Conservation (phyloP, 352 stramenopile species). For the Halophytophthora polymorphica region DNA sequence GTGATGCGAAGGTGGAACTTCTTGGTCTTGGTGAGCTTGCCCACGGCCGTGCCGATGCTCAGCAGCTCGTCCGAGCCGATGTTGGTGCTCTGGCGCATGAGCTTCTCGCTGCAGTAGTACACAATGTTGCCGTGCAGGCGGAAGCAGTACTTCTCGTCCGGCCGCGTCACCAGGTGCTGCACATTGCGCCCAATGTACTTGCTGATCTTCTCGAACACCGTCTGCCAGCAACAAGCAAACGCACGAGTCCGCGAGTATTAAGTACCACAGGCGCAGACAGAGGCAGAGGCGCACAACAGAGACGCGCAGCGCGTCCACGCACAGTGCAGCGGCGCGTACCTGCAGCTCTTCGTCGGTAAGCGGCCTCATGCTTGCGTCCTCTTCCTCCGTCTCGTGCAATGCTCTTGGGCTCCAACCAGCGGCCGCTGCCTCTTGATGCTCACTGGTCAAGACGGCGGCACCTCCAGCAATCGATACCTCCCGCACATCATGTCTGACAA, state of each 20-base stretch:
- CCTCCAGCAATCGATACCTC: conserved; percentile 12
- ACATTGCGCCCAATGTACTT: conserved; percentile 98
- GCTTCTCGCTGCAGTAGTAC: conserved; percentile 96
- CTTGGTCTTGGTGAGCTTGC: conserved; percentile 98
- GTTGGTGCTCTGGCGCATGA: conserved; percentile 96
- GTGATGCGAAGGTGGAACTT: conserved; percentile 99
- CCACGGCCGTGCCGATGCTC: conserved; percentile 96
- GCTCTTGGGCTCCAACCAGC: conserved; percentile 2
- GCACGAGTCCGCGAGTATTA: too few relatives aligned
- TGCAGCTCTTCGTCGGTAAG: conserved; percentile 98
- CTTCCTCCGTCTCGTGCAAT: conserved; percentile 8
- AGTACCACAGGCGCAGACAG: too few relatives aligned
- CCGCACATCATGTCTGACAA: conserved; percentile 17
- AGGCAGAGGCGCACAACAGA: background rate
- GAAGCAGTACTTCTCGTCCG: conserved; percentile 97
- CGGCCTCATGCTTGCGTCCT: conserved; percentile 86
- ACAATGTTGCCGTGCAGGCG: conserved; percentile 96
- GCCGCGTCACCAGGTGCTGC: conserved; percentile 95
- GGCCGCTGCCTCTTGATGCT: conserved; percentile 10
- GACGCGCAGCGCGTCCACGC: background rate
- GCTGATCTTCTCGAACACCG: conserved; percentile 98
- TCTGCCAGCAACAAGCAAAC: conserved; percentile 26
- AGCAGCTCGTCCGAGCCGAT: conserved; percentile 94
- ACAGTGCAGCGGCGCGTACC: conserved; percentile 4
- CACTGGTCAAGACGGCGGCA: conserved; percentile 15